Base-by-base conservation (phyloP, 345 rosid genomes). In the Acer yangbiense region DNA sequence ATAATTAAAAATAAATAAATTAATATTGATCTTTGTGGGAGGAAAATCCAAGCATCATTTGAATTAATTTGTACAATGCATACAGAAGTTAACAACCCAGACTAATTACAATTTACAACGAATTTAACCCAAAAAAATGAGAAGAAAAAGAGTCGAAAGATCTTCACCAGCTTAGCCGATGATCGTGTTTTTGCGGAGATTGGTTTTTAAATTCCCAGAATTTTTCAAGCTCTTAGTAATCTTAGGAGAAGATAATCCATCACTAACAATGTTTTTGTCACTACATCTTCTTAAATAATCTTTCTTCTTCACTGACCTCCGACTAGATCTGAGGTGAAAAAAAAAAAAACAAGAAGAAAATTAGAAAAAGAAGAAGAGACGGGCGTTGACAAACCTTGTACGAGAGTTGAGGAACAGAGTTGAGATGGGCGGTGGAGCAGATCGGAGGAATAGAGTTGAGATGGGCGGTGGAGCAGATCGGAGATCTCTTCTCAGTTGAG, bases 231-330 rank as follows among this genome's bases (percentile, higher is more conserved):
- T 54, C 64, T 48, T 54, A 68, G 65, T 68, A 60, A 68, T 85
- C 74, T 48, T 71, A 14, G 88, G 87, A 71, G 85, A 81, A 76
- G 84, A 82, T 43, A 72, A 71, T 69, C 71, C 20, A 3, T 50
- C 61, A 27, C 14, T 39, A 17, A 17, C 65, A 74, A 46, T n/a
- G 79, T 58, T 84, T 8, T 48, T 72, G 17, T 87, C 87, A 73
- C 88, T 89, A 77, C 72, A 50, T 78, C 76, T 84, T 80, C 87
- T 81, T 14, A 46, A 66, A 50, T 78, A 82, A 68, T 83, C 82
- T 75, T 86, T 90, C 91, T 87, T 91, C 88, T 81, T 89, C 72
- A 67, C 50, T 3, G 79, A 65, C 25, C 25, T 61, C 27, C 2
- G 27, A 29, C 32, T 0, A 29, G 32, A 29, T 29, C 32, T 0